Base-by-base conservation (phyloP, 768 basidiomycete genomes). In the Amanita inopinata region DNA sequence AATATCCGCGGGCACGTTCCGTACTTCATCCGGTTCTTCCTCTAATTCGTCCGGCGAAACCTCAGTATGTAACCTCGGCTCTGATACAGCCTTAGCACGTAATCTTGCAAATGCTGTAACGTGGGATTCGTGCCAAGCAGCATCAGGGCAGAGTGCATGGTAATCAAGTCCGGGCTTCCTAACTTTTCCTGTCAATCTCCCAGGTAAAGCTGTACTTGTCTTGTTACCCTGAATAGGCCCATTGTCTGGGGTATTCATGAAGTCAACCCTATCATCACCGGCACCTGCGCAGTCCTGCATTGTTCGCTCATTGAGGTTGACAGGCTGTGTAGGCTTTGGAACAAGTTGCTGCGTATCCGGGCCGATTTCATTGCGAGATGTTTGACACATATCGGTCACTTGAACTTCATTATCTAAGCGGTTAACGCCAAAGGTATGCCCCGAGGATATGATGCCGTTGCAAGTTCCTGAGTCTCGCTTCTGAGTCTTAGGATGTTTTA, bases 1-100 rank as follows among this genome's bases (percentile, higher is more conserved):
- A 11, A 78, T 47, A 24, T 69, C 68, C 25, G 56, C 51, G 7
- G 75, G 73, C 14, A 62, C 49, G 34, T 24, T 52, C 11, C 49
- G 56, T 27, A 42, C 33, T 20, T 34, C 37, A 31, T 50, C 46
- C 12, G 19, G 33, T n/a, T 27, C 28, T 5, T 31, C 28, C 14
- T 22, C 35, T 36, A 43, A 23, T 23, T 6, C 18, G 7, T 11
- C 24, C 27, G 45, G 27, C 12, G 51, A 18, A 19, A 34, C 20
- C 15, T 33, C 17, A 37, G 46, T 38, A 39, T 23, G 30, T 28
- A 38, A n/a, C 14, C 20, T 30, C 4, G 46, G 46, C n/a, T 45
- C 33, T 5, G 47, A 54, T 12, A 71, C 46, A 20, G 54, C 60
- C 46, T 57, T 66, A 3, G 65, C 64, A 23, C 72, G 63, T 10